Evolutionary conservation across 768 basidiomycete genomes (phyloP), one percentile per base, ranked within the genome.

Genomic region (Hortiboletus campestris): DNA sequence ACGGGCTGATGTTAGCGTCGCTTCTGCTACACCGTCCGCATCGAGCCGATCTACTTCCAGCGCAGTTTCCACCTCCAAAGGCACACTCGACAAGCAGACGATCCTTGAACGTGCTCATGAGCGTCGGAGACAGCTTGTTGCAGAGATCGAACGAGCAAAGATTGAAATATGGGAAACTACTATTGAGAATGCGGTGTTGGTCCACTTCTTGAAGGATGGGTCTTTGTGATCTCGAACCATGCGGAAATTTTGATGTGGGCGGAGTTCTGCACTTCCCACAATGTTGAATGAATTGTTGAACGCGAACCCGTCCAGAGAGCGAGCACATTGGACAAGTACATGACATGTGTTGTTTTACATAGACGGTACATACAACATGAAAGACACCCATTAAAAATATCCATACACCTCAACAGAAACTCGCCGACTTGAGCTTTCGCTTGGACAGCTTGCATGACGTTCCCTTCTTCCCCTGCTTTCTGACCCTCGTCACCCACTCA

Each of bases 141-240:
- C 70, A 11, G 84, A 86, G 70, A 71, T 91, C 43, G 78, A 84
- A 46, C 74, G 72, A 50, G 80, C 84, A 22, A 86, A 85, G 64
- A 75, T 81, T 29, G 83, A 86, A 63, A 69, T 90, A 53, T 90
- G 89, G 89, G 87, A 89, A 72, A 78, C 79, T 48, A 84, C 82
- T 39, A 77, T 89, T 48, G 88, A 89, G 70, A 80, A 84, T 63
- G 86, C 84, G n/a, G 83, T 79, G 49, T 71, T 88, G 55, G 66
- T 75, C 36, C 76, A 82, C 58, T 65, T 86, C 42, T 61, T 63
- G 58, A 81, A 72, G 66, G 70, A 74, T 48, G 40, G 28, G 14
- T 41, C 53, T 17, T 47, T 38, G 25, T 56, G 22, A 59, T 36
- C 44, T 32, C 51, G 38, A 44, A 13, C 20, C 13, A 8, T 25